These are phyloP conservation scores for Farysia itapuensis DNA, from an alignment of 1,284 basidiomycete species.

Conservation along the genomic window DNA sequence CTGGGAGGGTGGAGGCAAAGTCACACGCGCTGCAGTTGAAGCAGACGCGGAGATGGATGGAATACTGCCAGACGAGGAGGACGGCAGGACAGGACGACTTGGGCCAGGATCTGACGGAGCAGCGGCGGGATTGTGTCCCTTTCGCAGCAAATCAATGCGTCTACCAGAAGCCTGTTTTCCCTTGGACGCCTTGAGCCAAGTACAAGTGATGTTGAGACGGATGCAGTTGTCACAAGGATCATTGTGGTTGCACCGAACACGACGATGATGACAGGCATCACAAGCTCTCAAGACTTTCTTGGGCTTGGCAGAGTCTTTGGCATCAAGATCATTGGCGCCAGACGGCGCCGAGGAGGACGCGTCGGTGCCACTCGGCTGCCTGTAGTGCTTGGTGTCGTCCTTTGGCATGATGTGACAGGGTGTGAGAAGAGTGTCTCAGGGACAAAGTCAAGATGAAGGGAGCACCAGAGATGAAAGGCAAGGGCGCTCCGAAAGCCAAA, in stretches of 20 bases:
- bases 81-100: too few species aligned
- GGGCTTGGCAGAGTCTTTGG: conserved; percentile 30
- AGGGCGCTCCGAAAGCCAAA: too few species aligned
- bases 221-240: conserved; percentile 49
- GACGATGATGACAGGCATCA: conserved; percentile 38
- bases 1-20: conserved; percentile 3
- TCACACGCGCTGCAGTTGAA: conserved; percentile 5
- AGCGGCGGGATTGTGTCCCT: conserved; percentile 35
- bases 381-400: conserved; percentile 16
- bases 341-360: background rate
- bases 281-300: conserved; percentile 37
- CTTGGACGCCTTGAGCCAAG: conserved; percentile 47
- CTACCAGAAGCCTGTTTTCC: conserved; percentile 40
- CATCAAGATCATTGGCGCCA: too few species aligned
- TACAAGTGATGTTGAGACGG: conserved; percentile 46
- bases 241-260: conserved; percentile 46
- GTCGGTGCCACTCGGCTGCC: conserved; percentile 2
- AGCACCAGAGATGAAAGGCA: too few species aligned
- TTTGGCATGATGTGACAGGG: conserved; percentile 33
- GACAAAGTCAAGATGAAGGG: too few species aligned
- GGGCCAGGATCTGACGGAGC: too few species aligned
- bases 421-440: too few species aligned
- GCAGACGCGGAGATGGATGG: background rate
- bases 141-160: conserved; percentile 34
- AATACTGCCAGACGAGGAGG: too few species aligned